Evolutionary conservation across 768 basidiomycete genomes (phyloP).

Genomic region (Botryobasidium botryosum): DNA sequence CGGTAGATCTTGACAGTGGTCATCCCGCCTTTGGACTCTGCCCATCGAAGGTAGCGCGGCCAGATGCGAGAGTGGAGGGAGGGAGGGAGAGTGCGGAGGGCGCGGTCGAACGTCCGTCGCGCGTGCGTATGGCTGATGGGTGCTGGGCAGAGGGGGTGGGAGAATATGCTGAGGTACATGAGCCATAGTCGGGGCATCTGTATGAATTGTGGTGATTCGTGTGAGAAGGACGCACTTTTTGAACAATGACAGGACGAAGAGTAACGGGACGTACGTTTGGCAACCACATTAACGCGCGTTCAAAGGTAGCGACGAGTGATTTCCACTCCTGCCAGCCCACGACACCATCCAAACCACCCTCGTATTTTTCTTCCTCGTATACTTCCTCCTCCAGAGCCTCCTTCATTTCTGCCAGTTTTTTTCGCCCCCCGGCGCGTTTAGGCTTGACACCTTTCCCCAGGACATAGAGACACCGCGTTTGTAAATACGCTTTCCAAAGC

Average conservation of each 20-base stretch:
- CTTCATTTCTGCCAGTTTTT: constrained; percentile 83
- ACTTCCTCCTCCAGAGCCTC: constrained; percentile 76
- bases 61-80: constrained; percentile 85
- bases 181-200: constrained; percentile 92
- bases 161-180: constrained; percentile 78
- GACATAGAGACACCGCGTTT: constrained; percentile 69
- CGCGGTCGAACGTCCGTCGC: constrained; percentile 84
- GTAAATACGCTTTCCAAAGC: constrained; percentile 87
- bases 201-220: too few relatives aligned
- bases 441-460: constrained; percentile 55
- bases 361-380: constrained; percentile 70
- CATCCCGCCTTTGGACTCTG: constrained; percentile 63
- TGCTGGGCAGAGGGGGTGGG: constrained; percentile 78
- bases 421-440: constrained; percentile 71
- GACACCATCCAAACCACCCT: constrained; percentile 66
- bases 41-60: constrained; percentile 86
- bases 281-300: constrained; percentile 88
- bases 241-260: constrained; percentile 1
- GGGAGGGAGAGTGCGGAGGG: constrained; percentile 81
- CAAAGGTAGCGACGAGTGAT: constrained; percentile 68
- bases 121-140: constrained; percentile 77
- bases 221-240: not conserved
- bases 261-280: constrained; percentile 45
- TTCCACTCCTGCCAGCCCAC: constrained; percentile 98
- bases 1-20: constrained; percentile 72